phyloP scores from a whole-genome alignment of 2,329 filamentous ascomycete genomes.

The Pseudopyrenochaeta lycopersici region DNA sequence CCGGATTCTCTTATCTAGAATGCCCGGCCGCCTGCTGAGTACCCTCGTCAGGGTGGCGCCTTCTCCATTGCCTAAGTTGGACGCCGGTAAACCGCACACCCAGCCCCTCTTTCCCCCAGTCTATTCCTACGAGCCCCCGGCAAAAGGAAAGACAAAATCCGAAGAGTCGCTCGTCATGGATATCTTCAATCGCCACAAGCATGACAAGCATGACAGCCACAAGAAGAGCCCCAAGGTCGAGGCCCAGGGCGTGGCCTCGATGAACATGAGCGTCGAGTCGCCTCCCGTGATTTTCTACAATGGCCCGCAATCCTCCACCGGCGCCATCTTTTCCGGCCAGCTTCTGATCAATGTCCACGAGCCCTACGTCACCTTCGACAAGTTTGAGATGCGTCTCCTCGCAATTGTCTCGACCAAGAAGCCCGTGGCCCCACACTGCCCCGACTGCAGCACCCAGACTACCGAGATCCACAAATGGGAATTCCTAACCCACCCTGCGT shows the following conservation, averaged over 20 bases:
- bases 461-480: constrained; percentile 82
- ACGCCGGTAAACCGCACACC: constrained; percentile 28
- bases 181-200: constrained; percentile 49
- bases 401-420: constrained; percentile 80
- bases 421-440: constrained; percentile 81
- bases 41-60: constrained; percentile 44
- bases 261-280: constrained; percentile 78
- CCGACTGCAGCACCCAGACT: constrained; percentile 74
- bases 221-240: constrained; percentile 49
- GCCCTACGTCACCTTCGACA: constrained; percentile 70
- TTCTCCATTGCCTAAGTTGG: constrained; percentile 41
- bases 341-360: constrained; percentile 78
- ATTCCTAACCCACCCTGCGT: constrained; percentile 62
- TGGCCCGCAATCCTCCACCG: constrained; percentile 75
- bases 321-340: constrained; percentile 85
- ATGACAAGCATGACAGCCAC: constrained; percentile 32
- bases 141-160: constrained; percentile 37
- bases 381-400: constrained; percentile 76
- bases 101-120: constrained; percentile 43
- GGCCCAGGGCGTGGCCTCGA: constrained; percentile 57
- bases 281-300: constrained; percentile 88
- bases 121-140: constrained; percentile 46
- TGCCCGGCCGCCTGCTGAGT: constrained; percentile 48
- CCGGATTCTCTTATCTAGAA: constrained; percentile 39
- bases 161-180: constrained; percentile 51